Evolutionary conservation across 345 rosid species (phyloP).

Genomic region (Hibiscus trionum): DNA sequence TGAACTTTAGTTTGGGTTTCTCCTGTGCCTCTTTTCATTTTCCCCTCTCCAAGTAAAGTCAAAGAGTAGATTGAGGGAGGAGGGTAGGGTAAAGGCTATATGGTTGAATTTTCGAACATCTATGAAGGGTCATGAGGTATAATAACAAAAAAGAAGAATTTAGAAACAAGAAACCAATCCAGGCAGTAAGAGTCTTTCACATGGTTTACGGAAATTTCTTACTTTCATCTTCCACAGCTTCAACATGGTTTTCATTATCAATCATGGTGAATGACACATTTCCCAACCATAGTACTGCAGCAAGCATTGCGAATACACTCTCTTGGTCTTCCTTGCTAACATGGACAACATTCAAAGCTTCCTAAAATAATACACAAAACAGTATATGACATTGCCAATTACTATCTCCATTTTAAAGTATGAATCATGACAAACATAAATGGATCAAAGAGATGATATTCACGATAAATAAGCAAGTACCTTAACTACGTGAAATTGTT

Average conservation of each 20-base stretch:
- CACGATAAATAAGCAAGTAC: slow-evolving; percentile 28
- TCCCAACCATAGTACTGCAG: slow-evolving; percentile 98
- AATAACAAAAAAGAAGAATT: slow-evolving; percentile 3
- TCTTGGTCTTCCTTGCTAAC: slow-evolving; percentile 95
- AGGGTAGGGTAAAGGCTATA: background rate
- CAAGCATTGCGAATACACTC: slow-evolving; percentile 87
- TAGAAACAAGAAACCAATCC: background rate
- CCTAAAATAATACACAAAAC: slow-evolving; percentile 41
- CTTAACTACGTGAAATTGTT: slow-evolving; percentile 57
- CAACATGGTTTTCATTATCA: slow-evolving; percentile 95
- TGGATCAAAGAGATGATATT: background rate
- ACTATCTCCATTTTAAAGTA: slow-evolving; percentile 4
- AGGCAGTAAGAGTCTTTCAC: background rate
- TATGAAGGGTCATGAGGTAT: background rate
- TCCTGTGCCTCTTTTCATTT: background rate
- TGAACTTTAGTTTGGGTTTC: background rate
- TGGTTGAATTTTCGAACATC: background rate
- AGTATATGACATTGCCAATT: slow-evolving; percentile 1
- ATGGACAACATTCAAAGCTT: slow-evolving; percentile 94
- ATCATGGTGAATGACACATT: slow-evolving; percentile 63
- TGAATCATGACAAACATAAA: slow-evolving; percentile 3
- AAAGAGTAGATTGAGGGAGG: background rate
- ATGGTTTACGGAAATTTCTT: slow-evolving; percentile 22
- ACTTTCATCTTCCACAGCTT: slow-evolving; percentile 81
- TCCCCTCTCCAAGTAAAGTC: background rate